Percentiles rank a stretch among this genome's conserved stretches.
These are phyloP conservation scores for Nephelium lappaceum DNA, from an alignment of 345 rosid species.

Conservation along the genomic window DNA sequence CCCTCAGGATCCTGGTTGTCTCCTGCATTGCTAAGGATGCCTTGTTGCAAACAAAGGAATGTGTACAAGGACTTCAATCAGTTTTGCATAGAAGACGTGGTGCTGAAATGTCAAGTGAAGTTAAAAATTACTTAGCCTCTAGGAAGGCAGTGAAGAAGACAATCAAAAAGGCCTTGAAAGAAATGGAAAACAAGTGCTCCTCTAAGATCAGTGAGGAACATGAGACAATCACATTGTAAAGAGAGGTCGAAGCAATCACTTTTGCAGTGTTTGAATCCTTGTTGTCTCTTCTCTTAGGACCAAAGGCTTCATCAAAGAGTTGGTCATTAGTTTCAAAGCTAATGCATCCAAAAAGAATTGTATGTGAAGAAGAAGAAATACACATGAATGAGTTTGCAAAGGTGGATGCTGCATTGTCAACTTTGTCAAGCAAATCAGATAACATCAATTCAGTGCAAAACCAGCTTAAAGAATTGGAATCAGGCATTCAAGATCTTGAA, in stretches of 20 bases:
- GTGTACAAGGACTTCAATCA: conserved; percentile 33
- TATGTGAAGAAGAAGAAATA: conserved; percentile 16
- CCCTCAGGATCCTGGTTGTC: conserved; percentile 32
- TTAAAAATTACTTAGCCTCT: conserved; percentile 39
- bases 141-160: conserved; percentile 46
- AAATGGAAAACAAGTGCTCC: no score
- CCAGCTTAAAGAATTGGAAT: no score
- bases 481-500: conserved; percentile 41
- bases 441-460: conserved; percentile 18
- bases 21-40: conserved; percentile 35
- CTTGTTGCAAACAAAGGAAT: conserved; percentile 34
- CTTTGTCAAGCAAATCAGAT: conserved; percentile 19
- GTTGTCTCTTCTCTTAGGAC: conserved; percentile 35
- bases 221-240: no score
- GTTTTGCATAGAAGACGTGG: conserved; percentile 27
- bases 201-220: no score
- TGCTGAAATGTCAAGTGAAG: conserved; percentile 11
- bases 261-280: no score
- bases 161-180: conserved; percentile 34
- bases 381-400: conserved; percentile 25
- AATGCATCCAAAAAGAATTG: conserved; percentile 28
- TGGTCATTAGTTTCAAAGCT: conserved; percentile 46
- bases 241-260: no score
- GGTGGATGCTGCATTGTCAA: conserved; percentile 14
- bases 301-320: conserved; percentile 26